These are phyloP conservation scores for Microdochium trichocladiopsis DNA, from an alignment of 2,329 filamentous ascomycete species.

Conservation along the genomic window DNA sequence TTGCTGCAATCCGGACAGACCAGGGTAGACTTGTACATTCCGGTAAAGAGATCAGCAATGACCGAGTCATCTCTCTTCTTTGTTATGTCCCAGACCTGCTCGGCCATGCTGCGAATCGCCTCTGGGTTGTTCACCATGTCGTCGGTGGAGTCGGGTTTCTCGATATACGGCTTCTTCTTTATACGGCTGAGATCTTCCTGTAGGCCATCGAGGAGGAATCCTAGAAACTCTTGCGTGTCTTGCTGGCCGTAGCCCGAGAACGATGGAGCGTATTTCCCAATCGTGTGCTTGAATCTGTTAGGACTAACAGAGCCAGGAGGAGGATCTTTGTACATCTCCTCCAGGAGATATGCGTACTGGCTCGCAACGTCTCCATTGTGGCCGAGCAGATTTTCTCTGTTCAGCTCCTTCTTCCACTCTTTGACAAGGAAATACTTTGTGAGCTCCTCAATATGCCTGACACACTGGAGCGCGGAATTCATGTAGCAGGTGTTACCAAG, in stretches of 20 bases:
- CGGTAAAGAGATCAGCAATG: slow-evolving; percentile 90
- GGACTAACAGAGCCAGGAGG: slow-evolving; percentile 66
- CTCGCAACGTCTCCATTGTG: slow-evolving; percentile 83
- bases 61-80: slow-evolving; percentile 90
- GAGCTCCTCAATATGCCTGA: slow-evolving; percentile 87
- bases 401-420: slow-evolving; percentile 73
- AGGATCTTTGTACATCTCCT: slow-evolving; percentile 68
- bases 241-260: slow-evolving; percentile 96
- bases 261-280: slow-evolving; percentile 73
- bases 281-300: slow-evolving; percentile 71
- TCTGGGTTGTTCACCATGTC: slow-evolving; percentile 81
- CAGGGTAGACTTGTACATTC: slow-evolving; percentile 96
- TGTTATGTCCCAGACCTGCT: slow-evolving; percentile 87
- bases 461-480: slow-evolving; percentile 94
- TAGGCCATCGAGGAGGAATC: slow-evolving; percentile 87
- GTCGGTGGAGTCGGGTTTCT: slow-evolving; percentile 96
- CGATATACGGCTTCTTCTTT: slow-evolving; percentile 92
- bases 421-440: slow-evolving; percentile 82
- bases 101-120: slow-evolving; percentile 77
- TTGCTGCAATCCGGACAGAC: slow-evolving; percentile 88
- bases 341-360: slow-evolving; percentile 69
- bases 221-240: slow-evolving; percentile 94
- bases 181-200: slow-evolving; percentile 95
- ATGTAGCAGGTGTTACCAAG: slow-evolving; percentile 98
- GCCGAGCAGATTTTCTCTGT: slow-evolving; percentile 76